Evolutionary conservation across 768 basidiomycete genomes (phyloP).

Genomic region (Galerina sulciceps): DNA sequence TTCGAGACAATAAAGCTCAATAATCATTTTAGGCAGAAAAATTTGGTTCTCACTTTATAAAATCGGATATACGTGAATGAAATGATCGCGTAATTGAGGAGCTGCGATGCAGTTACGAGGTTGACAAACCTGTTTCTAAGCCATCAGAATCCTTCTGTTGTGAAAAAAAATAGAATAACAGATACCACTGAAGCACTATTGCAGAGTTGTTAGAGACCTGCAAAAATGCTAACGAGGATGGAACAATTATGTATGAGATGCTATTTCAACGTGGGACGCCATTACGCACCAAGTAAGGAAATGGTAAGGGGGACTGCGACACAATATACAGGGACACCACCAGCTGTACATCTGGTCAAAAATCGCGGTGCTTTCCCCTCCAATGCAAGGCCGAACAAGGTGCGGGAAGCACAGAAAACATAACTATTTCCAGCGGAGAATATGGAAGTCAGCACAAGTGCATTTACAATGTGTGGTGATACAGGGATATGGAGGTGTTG

Average conservation of each 20-base stretch:
- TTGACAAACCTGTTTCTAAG: conserved; percentile 45
- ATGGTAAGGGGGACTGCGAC: conserved; percentile 46
- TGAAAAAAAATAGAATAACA: neutral
- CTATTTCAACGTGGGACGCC: neutral
- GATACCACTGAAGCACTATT: conserved; percentile 51
- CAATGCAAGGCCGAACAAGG: conserved; percentile 58
- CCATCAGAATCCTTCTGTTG: neutral
- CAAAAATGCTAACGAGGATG: conserved; percentile 41
- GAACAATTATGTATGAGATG: neutral
- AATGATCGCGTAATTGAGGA: conserved; percentile 52
- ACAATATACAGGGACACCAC: conserved; percentile 63
- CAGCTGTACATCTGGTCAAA: conserved; percentile 54
- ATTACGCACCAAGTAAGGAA: conserved; percentile 37
- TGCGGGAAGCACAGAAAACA: conserved; percentile 62
- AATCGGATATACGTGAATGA: conserved; percentile 54
- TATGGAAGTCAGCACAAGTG: conserved; percentile 64
- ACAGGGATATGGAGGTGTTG: conserved; percentile 65
- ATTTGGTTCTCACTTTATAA: conserved; percentile 37
- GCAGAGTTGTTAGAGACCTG: conserved; percentile 53
- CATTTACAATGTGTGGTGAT: conserved; percentile 76
- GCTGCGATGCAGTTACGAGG: conserved; percentile 51
- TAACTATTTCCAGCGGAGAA: conserved; percentile 78
- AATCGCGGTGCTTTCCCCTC: conserved; percentile 61
- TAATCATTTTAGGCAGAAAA: neutral
- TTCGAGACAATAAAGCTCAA: conserved; percentile 15